Conservation (phyloP, 108 stramenopile species). For the Bacterosira constricta region DNA sequence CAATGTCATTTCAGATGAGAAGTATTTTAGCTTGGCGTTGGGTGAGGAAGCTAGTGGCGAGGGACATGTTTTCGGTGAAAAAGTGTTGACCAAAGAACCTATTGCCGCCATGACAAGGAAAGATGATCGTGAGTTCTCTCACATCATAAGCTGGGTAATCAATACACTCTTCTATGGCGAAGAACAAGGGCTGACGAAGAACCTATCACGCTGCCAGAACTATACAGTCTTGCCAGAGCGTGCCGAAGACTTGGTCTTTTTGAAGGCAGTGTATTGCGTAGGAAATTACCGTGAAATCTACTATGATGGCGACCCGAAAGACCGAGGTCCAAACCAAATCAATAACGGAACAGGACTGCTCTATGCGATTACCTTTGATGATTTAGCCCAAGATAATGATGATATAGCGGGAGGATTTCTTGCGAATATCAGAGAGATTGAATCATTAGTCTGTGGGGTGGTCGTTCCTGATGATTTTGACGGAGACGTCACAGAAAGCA, state of each 20-base stretch:
- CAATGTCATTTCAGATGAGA: no score
- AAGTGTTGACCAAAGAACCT: slow-evolving; percentile 18
- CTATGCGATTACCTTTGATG: slow-evolving; percentile 55
- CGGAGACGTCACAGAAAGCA: not conserved
- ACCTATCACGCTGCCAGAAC: slow-evolving; percentile 7
- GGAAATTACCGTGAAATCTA: no score
- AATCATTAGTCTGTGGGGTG: slow-evolving; percentile 57
- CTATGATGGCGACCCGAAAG: no score
- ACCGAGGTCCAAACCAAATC: slow-evolving; percentile 40
- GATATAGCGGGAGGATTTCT: not conserved
- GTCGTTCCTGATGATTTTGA: slow-evolving; percentile 13
- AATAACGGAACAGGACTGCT: slow-evolving; percentile 55
- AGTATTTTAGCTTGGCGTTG: no score
- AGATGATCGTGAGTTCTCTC: slow-evolving; percentile 25
- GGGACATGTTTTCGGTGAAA: slow-evolving; percentile 11
- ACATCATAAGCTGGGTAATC: slow-evolving; percentile 56
- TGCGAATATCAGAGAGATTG: slow-evolving; percentile 22
- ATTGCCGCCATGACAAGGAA: slow-evolving; percentile 20
- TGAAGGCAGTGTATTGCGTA: slow-evolving; percentile 46
- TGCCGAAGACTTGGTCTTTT: slow-evolving; percentile 21
- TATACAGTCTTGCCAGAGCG: not conserved
- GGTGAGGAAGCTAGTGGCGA: no score
- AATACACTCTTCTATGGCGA: slow-evolving; percentile 53
- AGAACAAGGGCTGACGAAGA: slow-evolving; percentile 33
- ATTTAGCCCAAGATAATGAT: not conserved